These are phyloP conservation scores for Aspergillus leporis DNA, from an alignment of 495 filamentous ascomycete genomes.

Conservation along the genomic window DNA sequence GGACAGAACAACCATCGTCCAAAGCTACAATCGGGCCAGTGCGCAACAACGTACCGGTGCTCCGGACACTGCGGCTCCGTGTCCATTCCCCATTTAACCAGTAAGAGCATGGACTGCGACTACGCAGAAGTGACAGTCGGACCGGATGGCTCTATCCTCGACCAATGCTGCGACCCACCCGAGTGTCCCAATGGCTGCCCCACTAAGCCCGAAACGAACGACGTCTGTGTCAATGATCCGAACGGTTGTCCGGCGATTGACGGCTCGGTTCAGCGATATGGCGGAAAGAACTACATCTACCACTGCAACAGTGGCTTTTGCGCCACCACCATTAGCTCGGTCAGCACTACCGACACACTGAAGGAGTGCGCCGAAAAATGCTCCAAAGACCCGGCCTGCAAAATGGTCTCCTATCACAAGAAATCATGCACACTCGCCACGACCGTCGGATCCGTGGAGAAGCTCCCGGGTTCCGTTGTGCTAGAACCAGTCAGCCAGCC, in stretches of 20 bases:
- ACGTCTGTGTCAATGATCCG: background rate
- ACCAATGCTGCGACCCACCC: slow-evolving; percentile 5
- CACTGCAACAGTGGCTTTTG: slow-evolving; percentile 4
- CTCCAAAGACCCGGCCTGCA: background rate
- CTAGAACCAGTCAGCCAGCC: background rate
- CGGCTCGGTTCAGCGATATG: background rate
- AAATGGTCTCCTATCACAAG: background rate
- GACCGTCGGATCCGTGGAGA: background rate
- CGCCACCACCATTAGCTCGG: background rate
- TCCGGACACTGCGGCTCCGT: background rate
- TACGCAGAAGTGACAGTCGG: slow-evolving; percentile 4
- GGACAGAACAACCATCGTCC: background rate
- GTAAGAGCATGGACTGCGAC: background rate
- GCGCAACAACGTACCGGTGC: background rate
- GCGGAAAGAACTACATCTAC: slow-evolving; percentile 5
- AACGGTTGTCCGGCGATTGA: background rate
- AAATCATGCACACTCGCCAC: slow-evolving; percentile 2
- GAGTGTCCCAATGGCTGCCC: background rate
- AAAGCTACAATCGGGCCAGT: background rate
- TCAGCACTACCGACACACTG: background rate
- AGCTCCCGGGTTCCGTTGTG: background rate
- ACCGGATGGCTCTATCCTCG: background rate
- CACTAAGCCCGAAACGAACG: background rate
- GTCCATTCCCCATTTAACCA: background rate
- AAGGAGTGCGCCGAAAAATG: slow-evolving; percentile 3